Conservation (phyloP, 345 rosid species). For the Melaleuca quinquenervia region DNA sequence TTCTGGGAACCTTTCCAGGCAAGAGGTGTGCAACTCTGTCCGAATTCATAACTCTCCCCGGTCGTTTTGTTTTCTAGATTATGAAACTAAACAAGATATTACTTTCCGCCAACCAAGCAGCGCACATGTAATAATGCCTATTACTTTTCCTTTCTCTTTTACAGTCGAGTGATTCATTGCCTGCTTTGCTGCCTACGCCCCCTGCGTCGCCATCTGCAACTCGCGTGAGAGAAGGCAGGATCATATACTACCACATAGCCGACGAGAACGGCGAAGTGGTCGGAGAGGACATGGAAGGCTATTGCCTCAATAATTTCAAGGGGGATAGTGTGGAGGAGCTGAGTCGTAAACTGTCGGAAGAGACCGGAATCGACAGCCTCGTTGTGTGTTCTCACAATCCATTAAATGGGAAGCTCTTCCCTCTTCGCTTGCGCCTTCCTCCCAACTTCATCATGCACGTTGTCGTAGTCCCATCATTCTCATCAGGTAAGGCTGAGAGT, state of each 20-base stretch:
- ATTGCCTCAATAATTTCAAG: constrained; percentile 44
- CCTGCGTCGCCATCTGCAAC: background rate
- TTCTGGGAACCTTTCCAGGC: constrained; percentile 38
- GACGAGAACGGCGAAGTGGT: constrained; percentile 64
- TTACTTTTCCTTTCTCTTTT: background rate
- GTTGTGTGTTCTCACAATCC: constrained; percentile 87
- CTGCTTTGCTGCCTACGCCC: constrained; percentile 48
- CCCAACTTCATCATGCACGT: constrained; percentile 84
- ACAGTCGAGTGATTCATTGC: constrained; percentile 58
- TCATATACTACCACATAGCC: constrained; percentile 68
- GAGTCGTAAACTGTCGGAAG: constrained; percentile 60
- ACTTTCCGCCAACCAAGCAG: background rate
- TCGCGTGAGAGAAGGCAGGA: constrained; percentile 46
- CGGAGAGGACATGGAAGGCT: constrained; percentile 44
- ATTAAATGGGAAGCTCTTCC: constrained; percentile 71
- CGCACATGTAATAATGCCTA: background rate
- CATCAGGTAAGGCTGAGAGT: constrained; percentile 24
- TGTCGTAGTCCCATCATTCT: constrained; percentile 38
- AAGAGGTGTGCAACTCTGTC: constrained; percentile 31
- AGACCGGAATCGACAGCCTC: constrained; percentile 48
- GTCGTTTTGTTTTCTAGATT: background rate
- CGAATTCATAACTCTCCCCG: constrained; percentile 4
- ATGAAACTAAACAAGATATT: background rate
- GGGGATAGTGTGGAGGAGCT: constrained; percentile 72
- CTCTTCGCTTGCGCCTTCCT: constrained; percentile 89